Evolutionary conservation across 1,284 basidiomycete genomes (phyloP), one percentile per base, ranked within the genome.

Genomic region (Boletus coffeatus): DNA sequence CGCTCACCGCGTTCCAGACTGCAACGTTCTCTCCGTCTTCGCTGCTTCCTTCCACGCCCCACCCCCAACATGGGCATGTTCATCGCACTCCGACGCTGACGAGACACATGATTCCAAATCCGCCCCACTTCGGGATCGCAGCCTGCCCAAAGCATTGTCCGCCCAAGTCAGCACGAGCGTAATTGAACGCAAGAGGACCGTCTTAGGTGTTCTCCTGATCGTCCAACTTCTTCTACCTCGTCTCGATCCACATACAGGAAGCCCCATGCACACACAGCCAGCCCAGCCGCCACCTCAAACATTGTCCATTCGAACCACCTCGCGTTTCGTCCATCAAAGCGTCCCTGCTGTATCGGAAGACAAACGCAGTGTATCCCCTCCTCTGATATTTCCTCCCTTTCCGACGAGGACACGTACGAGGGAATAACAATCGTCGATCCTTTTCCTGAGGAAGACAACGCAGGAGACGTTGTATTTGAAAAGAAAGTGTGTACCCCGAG

Each of bases 381-480:
- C 18, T 67, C 68, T 0, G 61, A 68, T 25, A 6, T 37, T n/a
- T 65, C 68, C 52, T 65, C 65, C 0, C 62, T 58, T 56, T 60
- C 67, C 4, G 62, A 68, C n/a, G 16, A 25, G 34, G 62, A 58
- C 7, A 7, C 21, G 2, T 73, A 71, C 36, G 64, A 74, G 32
- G 73, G 73, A 5, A 72, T 73, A 59, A 69, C 61, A 0, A 74
- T 74, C 48, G 70, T 71, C 50, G 69, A 71, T 55, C 71, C 71
- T 3, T 10, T 61, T 59, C 60, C 25, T 25, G 25, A 56, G 10
- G 57, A 2, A 50, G n/a, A 61, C 9, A 64, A 64, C 2, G 62
- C 9, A 34, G 34, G 9, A 39, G 37, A 55, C 2, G 53, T 59
- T 34, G 18, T 61, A 2, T 63, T 59, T 25, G 32, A 62, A 56